These are phyloP conservation scores for Paramecium primaurelia DNA, from an alignment of 73 alveolate species.

Conservation along the genomic window DNA sequence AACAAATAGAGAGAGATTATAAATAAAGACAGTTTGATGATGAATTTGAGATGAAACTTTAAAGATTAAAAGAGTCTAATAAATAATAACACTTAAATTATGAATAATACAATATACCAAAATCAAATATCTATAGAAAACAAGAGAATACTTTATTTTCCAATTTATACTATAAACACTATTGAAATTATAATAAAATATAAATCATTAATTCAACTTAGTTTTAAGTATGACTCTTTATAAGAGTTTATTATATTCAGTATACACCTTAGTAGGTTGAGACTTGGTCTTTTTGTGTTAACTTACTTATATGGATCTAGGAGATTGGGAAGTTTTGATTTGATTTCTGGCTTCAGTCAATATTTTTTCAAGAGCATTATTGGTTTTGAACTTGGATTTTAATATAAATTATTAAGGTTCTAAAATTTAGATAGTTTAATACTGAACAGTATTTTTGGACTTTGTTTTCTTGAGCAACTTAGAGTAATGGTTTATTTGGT, in stretches of 20 bases:
- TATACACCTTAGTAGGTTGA: not conserved
- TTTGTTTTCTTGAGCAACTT: not conserved
- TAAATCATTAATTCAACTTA: not conserved
- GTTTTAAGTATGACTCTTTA: not conserved
- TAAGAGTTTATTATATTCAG: not conserved
- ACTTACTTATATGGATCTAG: not conserved
- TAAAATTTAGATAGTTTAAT: not conserved
- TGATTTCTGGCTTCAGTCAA: not conserved
- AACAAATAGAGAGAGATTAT: not conserved
- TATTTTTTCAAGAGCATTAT: not conserved
- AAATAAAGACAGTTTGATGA: not conserved
- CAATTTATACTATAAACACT: not conserved
- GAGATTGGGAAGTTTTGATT: not conserved
- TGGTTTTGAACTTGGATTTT: not conserved
- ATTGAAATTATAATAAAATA: not conserved
- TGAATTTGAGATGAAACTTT: not conserved
- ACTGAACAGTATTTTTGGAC: not conserved
- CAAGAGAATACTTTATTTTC: constrained; percentile 3
- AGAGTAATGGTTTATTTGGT: not conserved
- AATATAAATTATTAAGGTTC: not conserved
- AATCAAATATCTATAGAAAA: not conserved
- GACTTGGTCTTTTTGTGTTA: not conserved
- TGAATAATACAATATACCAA: not conserved
- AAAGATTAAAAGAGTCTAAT: not conserved
- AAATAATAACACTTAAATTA: not conserved